Base-by-base conservation (phyloP, 768 basidiomycete species). In the Tulasnella sp. region DNA sequence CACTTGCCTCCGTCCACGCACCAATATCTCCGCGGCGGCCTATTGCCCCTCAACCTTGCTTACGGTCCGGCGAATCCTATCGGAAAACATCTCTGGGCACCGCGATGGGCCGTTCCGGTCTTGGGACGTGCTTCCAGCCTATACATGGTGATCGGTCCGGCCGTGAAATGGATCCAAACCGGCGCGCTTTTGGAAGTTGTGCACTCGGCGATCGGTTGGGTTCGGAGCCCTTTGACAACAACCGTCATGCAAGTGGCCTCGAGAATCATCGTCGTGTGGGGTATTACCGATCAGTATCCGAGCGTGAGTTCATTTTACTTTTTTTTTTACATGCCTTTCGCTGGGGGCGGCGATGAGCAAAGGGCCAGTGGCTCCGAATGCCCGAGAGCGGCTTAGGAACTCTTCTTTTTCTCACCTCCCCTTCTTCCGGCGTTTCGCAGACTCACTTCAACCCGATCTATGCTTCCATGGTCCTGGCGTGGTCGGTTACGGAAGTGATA, bases 401-500 rank as follows among this genome's bases (percentile, higher is more conserved):
- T 51, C 37, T 37, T 29, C 46, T 23, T 73, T 29, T 78, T 46
- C 32, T 78, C 67, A 32, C 57, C 44, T 15, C 39, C 16, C 37
- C 13, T 73, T 44, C 70, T 67, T 73, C 2, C 26, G n/a, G 48
- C 46, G 75, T 78, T 46, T 77, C 44, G 29, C 78, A 92, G 90
- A 88, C 92, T 37, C 92, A 90, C 80, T 82, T 86, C 4, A 91
- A 89, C 82, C 93, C 98, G 4, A 83, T 96, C 37, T 98, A 93
- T 86, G 89, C 93, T 7, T 91, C 92, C 73, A 97, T 98, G 95
- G 88, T 98, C 75, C 84, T 97, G 79, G 92, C 96, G 0, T 99
- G 98, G 98, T 92, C 93, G 0, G 79, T 91, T 73, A 94, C 95
- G 20, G 98, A 99, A 85, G 89, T 96, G 70, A 90, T 96, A 77